Evolutionary conservation across 805 yeast species (phyloP), one percentile per base, ranked within the genome.

Genomic region (Jamesozyma gamospora): DNA sequence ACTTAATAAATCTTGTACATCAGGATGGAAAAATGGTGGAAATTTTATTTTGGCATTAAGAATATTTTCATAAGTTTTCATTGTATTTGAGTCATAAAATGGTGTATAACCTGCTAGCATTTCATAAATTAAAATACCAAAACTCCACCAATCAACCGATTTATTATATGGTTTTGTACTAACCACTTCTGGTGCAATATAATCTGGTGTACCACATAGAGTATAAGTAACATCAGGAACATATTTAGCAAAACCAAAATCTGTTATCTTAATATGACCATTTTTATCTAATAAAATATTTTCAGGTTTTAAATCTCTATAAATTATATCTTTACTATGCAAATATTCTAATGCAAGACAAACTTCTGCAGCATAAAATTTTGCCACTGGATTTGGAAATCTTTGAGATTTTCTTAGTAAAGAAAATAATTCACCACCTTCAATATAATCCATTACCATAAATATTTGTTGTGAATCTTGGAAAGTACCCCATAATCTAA

Each of bases 111-210:
- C 96, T 3, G 95, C 82, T 50, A 88, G 71, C 96, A 88, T 88
- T 65, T 88, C 96, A 61, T 77, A 88, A 32, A 88, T 85, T 40
- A 88, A 70, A 26, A 88, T 83, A 9, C 96, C 96, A 49, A 88
- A 74, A 1, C 95, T 85, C 96, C 96, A 88, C 96, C 96, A 88
- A 62, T 88, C 96, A 27, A 88, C 95, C 10, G 94, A 81, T 61
- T 87, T 87, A 63, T 88, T 88, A 66, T 88, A 88, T 1, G 96
- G 94, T 62, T 86, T 87, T 17, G 95, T 81, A 28, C 94, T 82
- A 42, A 88, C 85, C 7, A 88, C 95, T 61, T 88, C 96, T 1
- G 96, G 96, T 0, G 96, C 96, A 51, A 88, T 86, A 65, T 88
- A 88, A 62, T 88, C 96, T 0, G 96, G 96, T 0, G 96, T 88